A percentile compares a stretch with the other conserved stretches of the same genome.
These are phyloP conservation scores for Spirogloea muscicola DNA, from an alignment of 139 green algal species.

Conservation along the genomic window DNA sequence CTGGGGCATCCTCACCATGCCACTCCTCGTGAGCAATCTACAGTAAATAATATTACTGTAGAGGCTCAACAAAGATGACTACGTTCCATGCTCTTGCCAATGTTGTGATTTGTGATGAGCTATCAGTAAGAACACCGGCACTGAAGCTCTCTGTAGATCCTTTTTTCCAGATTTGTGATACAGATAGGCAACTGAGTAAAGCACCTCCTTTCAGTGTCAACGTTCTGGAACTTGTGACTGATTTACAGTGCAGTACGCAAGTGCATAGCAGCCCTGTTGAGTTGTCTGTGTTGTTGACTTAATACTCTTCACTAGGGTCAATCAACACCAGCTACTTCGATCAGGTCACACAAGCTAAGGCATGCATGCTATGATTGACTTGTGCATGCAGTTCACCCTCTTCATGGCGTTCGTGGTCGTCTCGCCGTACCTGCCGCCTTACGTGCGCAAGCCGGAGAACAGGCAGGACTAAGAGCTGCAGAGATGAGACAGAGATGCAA, in stretches of 20 bases:
- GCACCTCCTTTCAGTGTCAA: neutral
- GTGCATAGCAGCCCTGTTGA: neutral
- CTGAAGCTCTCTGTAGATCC: neutral
- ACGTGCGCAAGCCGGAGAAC: no score
- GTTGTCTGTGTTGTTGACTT: neutral
- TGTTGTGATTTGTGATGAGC: neutral
- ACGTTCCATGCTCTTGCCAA: neutral
- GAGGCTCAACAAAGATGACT: no score
- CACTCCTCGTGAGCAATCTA: conserved; percentile 15
- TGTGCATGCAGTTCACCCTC: conserved; percentile 18
- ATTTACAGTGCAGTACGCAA: neutral
- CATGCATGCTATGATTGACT: neutral
- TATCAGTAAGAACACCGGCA: no score
- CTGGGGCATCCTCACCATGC: conserved; percentile 23
- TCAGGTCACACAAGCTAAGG: neutral
- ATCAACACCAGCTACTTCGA: neutral
- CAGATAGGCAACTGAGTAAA: neutral
- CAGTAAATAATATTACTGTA: no score
- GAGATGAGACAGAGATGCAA: no score
- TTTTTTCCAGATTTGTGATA: neutral
- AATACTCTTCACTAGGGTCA: neutral
- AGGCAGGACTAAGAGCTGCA: no score
- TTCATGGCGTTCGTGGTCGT: conserved; percentile 35
- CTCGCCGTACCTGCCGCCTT: conserved; percentile 26
- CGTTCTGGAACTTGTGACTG: neutral